Evolutionary conservation across 257 asterid genomes (phyloP), one percentile per base, ranked within the genome.

Genomic region (Jacaranda copaia): DNA sequence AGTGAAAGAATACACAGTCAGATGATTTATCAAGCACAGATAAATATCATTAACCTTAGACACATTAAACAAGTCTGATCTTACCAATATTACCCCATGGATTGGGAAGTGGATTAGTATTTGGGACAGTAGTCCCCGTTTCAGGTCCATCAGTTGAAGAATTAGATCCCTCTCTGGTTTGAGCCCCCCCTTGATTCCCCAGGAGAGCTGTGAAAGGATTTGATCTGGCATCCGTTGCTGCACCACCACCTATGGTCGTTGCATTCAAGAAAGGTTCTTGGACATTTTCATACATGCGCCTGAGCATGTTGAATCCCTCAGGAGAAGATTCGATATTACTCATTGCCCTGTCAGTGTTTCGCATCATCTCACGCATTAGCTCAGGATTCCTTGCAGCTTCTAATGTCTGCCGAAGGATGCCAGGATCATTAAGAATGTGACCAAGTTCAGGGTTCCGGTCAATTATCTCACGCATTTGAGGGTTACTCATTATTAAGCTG

Each of bases 321-420:
- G 93, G 91, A 85, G 93, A 89, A 58, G 93, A 85, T 85, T 88
- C 93, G 75, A 88, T 86, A 80, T 88, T 87, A 76, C 91, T 87
- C 91, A 87, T 85, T 48, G 91, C 91, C 84, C 91, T 83, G 80
- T 87, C 91, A 59, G 89, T 87, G 74, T 87, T 87, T 45, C 91
- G 83, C 91, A 87, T 87, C 91, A 87, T 85, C 82, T 87, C 91
- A 68, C 88, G 89, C 91, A 87, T 87, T 74, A 89, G 78, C 79
- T 89, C 93, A 70, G 93, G 93, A 73, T 89, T 89, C 84, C 91
- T 85, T 71, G 91, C 87, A 68, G 90, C 86, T 80, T 89, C 93
- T 72, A 89, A 66, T 51, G 90, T 87, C 71, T 89, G 93, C 32
- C 88, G 85, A 68, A 89, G 89, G 81, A 85, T 82, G 71, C 87